A percentile compares a stretch with the other conserved stretches of the same genome.
Evolutionary conservation across 2,329 filamentous ascomycete genomes (phyloP).

Genomic region (Ophiostoma populinum): DNA sequence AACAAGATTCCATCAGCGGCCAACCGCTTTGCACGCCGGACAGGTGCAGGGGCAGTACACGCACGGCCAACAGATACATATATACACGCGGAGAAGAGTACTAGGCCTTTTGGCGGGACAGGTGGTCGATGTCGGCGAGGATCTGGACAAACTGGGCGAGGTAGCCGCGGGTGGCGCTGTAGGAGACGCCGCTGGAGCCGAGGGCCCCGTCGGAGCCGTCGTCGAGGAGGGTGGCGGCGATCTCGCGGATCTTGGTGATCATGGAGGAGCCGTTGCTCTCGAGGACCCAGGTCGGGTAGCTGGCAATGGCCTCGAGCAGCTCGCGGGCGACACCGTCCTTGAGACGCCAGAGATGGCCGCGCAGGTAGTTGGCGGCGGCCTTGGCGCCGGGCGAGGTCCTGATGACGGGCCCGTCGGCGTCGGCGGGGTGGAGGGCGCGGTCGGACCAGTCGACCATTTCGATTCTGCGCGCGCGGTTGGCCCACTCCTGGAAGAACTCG

Average conservation of each 20-base stretch:
- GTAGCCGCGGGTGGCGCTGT: slow-evolving; percentile 4
- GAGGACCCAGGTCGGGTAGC: slow-evolving; percentile 9
- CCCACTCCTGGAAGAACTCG: not conserved
- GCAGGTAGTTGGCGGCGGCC: slow-evolving; percentile 7
- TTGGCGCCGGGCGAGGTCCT: not conserved
- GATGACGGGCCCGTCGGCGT: not conserved
- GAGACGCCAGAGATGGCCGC: slow-evolving; percentile 1
- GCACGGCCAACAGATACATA: not conserved
- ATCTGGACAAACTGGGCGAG: slow-evolving; percentile 7
- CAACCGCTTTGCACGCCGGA: too few species aligned
- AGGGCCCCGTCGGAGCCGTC: slow-evolving; percentile 3
- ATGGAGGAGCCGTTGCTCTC: slow-evolving; percentile 13
- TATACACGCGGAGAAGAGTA: too few species aligned
- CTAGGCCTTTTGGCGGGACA: not conserved
- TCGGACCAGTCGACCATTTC: not conserved
- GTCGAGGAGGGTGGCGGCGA: slow-evolving; percentile 13
- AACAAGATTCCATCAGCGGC: too few species aligned
- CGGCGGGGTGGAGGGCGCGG: not conserved
- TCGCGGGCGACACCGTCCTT: slow-evolving; percentile 3
- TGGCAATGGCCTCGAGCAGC: slow-evolving; percentile 4
- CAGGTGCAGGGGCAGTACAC: too few species aligned
- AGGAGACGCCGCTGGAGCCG: not conserved
- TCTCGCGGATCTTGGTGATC: slow-evolving; percentile 14
- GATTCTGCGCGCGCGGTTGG: not conserved
- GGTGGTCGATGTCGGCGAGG: slow-evolving; percentile 4